A percentile compares a stretch with the other conserved stretches of the same genome.
phyloP scores from a whole-genome alignment of 768 basidiomycete species.

The Boletus tylopilopsis region DNA sequence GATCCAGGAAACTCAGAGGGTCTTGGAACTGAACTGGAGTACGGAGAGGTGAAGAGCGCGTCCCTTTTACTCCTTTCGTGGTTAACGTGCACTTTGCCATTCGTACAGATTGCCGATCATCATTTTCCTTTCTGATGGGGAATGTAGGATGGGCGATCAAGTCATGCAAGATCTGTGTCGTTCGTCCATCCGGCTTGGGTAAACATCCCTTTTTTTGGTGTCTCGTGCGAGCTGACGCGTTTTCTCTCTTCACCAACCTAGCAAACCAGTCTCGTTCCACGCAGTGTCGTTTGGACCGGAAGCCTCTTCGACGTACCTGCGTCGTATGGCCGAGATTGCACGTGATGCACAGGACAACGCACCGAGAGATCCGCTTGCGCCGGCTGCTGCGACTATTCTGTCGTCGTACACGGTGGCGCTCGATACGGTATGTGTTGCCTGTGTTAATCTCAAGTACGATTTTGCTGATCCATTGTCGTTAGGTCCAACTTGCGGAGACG shows the following conservation, averaged over 20 bases:
- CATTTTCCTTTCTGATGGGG: constrained; percentile 41
- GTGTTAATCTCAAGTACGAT: no score
- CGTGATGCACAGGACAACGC: constrained; percentile 42
- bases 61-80: background rate
- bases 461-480: no score
- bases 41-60: constrained; percentile 38
- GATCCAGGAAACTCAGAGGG: constrained; percentile 29
- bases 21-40: constrained; percentile 49
- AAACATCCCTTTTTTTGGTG: background rate
- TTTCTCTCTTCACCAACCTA: constrained; percentile 12
- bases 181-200: constrained; percentile 45
- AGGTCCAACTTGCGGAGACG: constrained; percentile 55
- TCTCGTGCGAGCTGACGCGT: background rate
- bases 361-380: constrained; percentile 38
- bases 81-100: background rate
- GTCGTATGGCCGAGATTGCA: constrained; percentile 51
- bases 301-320: constrained; percentile 26
- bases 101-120: constrained; percentile 27
- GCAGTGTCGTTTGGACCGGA: constrained; percentile 52
- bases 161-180: constrained; percentile 40
- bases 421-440: constrained; percentile 39
- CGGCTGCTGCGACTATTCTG: constrained; percentile 28
- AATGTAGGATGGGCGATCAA: constrained; percentile 37
- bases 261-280: constrained; percentile 56
- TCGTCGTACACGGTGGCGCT: constrained; percentile 51